Evolutionary conservation across 257 asterid genomes (phyloP).

Genomic region (Forsythia suspensa): DNA sequence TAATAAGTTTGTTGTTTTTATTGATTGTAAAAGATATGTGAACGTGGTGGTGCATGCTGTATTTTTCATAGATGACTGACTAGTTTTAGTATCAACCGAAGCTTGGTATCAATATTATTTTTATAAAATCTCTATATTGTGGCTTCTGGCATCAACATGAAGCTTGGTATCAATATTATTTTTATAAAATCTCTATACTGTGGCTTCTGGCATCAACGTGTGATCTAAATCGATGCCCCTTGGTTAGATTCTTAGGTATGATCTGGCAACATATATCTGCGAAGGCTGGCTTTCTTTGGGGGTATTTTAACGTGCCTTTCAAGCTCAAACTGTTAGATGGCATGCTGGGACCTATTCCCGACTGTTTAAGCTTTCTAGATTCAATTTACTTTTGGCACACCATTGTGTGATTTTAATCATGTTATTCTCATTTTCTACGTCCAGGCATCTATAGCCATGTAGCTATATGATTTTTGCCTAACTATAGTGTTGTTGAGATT

Average conservation of each 20-base stretch:
- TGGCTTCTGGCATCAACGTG: not conserved
- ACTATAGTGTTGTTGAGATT: not conserved
- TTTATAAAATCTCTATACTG: too few relatives aligned
- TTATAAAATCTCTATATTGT: not conserved
- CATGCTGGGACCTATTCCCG: not conserved
- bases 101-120: not conserved
- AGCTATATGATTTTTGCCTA: not conserved
- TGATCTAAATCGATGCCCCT: not conserved
- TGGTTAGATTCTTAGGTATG: slow-evolving; percentile 15
- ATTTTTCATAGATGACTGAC: not conserved
- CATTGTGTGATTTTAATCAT: slow-evolving; percentile 1
- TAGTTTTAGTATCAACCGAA: not conserved
- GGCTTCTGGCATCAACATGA: slow-evolving; percentile 1
- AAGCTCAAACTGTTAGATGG: slow-evolving; percentile 8
- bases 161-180: not conserved
- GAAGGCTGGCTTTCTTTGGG: not conserved
- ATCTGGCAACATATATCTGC: not conserved
- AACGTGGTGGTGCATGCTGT: not conserved
- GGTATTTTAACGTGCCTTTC: not conserved
- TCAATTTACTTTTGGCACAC: not conserved
- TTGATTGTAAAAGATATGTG: not conserved
- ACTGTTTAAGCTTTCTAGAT: slow-evolving; percentile 1
- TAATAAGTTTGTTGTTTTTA: not conserved
- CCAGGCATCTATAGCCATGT: slow-evolving; percentile 2
- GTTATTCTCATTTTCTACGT: slow-evolving; percentile 7